phyloP scores from a whole-genome alignment of 192 early-diverging fungal species.

The Allomyces macrogynus region DNA sequence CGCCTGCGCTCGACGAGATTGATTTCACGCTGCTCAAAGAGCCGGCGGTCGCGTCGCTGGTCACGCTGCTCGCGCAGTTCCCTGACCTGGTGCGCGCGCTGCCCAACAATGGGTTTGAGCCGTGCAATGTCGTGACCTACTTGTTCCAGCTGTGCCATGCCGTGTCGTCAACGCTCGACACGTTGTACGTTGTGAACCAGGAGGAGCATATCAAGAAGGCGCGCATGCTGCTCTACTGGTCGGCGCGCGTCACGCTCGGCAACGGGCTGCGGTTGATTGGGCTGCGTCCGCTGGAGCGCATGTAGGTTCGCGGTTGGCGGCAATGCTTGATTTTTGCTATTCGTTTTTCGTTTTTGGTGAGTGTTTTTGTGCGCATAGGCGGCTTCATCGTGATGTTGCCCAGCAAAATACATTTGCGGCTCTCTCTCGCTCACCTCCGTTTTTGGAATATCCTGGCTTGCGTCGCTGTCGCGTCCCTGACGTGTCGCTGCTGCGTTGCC shows the following conservation, averaged over 20 bases:
- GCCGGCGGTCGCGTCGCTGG: constrained; percentile 41
- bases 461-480: too few relatives aligned
- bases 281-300: constrained; percentile 64
- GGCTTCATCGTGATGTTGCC: too few relatives aligned
- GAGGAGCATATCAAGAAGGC: constrained; percentile 59
- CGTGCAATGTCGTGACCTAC: constrained; percentile 68
- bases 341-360: too few relatives aligned
- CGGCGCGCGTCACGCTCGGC: constrained; percentile 60
- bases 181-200: constrained; percentile 52
- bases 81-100: constrained; percentile 64
- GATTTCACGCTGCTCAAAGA: constrained; percentile 53
- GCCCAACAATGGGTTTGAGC: constrained; percentile 41
- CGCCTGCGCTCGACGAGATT: constrained; percentile 15
- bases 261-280: constrained; percentile 70
- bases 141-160: constrained; percentile 59
- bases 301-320: constrained; percentile 24
- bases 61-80: constrained; percentile 58
- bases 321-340: too few relatives aligned
- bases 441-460: too few relatives aligned
- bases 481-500: too few relatives aligned
- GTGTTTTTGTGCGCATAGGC: too few relatives aligned
- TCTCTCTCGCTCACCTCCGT: too few relatives aligned
- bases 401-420: too few relatives aligned
- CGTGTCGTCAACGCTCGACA: constrained; percentile 57
- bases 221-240: constrained; percentile 66